Conservation (phyloP, 208 protist genomes). For the Naegleria fowleri region DNA sequence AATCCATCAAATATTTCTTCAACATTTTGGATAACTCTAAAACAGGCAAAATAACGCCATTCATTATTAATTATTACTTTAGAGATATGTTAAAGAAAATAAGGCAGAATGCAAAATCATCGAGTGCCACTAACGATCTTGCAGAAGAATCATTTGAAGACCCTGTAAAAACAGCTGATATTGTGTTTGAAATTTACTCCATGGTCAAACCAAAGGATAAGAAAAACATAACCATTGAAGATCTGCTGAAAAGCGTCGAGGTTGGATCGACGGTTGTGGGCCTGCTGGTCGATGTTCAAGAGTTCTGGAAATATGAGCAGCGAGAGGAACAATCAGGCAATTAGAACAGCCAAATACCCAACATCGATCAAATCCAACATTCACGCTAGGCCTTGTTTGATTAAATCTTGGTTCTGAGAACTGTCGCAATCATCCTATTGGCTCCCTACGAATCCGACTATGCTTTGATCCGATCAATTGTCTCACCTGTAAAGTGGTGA, state of each 20-base stretch:
- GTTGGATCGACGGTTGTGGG: slow-evolving; percentile 70
- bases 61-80: slow-evolving; percentile 73
- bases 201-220: slow-evolving; percentile 69
- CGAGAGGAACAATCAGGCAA: slow-evolving; percentile 41
- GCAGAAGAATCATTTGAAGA: slow-evolving; percentile 51
- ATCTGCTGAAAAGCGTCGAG: slow-evolving; percentile 60
- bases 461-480: no score
- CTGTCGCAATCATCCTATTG: no score
- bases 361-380: no score
- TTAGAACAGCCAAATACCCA: neutral
- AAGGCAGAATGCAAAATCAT: slow-evolving; percentile 44
- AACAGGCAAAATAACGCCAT: slow-evolving; percentile 57
- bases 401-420: no score
- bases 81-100: slow-evolving; percentile 73
- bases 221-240: slow-evolving; percentile 67
- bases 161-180: slow-evolving; percentile 53
- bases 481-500: no score
- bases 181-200: slow-evolving; percentile 79
- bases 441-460: no score
- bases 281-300: slow-evolving; percentile 75
- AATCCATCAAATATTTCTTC: slow-evolving; percentile 70
- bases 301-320: slow-evolving; percentile 79
- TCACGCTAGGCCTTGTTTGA: no score
- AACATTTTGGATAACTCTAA: slow-evolving; percentile 73
- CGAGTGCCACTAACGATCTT: neutral